These are phyloP conservation scores for Pythium guiyangense DNA, from an alignment of 352 stramenopile species.

Conservation along the genomic window DNA sequence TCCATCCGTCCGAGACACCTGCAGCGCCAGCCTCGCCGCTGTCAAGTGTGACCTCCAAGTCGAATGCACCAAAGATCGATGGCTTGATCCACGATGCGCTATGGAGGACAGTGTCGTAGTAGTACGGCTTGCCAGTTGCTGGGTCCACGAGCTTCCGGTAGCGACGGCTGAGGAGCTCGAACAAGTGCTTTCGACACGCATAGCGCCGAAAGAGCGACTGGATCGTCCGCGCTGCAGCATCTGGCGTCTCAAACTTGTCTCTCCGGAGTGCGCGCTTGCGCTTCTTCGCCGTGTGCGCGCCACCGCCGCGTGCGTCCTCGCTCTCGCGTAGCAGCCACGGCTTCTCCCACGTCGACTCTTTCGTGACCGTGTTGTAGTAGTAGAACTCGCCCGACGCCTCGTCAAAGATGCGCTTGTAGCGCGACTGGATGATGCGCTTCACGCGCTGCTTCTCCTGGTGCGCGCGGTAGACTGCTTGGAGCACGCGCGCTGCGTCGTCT, in stretches of 20 bases:
- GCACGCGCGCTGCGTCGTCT: slow-evolving; percentile 46
- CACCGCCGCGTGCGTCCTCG: not conserved
- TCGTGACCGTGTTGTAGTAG: slow-evolving; percentile 74
- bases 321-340: slow-evolving; percentile 31
- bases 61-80: slow-evolving; percentile 38
- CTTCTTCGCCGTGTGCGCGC: slow-evolving; percentile 4
- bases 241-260: slow-evolving; percentile 29
- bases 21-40: not conserved
- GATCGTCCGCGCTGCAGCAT: slow-evolving; percentile 50
- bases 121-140: slow-evolving; percentile 36
- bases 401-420: slow-evolving; percentile 60
- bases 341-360: slow-evolving; percentile 66
- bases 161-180: slow-evolving; percentile 34
- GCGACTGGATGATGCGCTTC: slow-evolving; percentile 34
- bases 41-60: slow-evolving; percentile 36
- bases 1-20: not conserved
- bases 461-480: slow-evolving; percentile 49
- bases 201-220: slow-evolving; percentile 59
- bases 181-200: slow-evolving; percentile 30
- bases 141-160: slow-evolving; percentile 64
- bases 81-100: slow-evolving; percentile 63
- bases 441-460: slow-evolving; percentile 36
- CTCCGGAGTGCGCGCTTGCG: slow-evolving; percentile 6
- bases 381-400: slow-evolving; percentile 40
- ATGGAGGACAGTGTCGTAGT: slow-evolving; percentile 56